Base-by-base conservation (phyloP, 176 grass and related monocot genomes). In the Tillandsia fasciculata region DNA sequence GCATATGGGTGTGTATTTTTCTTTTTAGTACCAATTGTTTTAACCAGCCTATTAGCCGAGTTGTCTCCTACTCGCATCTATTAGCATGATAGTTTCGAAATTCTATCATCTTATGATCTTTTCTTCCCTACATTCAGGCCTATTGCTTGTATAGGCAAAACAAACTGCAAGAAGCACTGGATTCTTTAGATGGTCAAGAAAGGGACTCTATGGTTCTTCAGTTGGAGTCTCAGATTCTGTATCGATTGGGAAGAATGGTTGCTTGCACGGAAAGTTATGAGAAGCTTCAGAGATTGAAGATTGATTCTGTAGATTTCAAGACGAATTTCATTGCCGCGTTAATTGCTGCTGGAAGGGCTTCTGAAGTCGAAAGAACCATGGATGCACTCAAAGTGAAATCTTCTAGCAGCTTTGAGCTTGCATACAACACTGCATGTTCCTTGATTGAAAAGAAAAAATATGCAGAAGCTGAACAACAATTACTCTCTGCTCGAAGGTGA, bases 71-170 rank as follows among this genome's bases (percentile, higher is more conserved):
- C 33, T 64, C 57, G n/a, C 52, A 26, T 26, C 48, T 59, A 23
- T 14, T 6, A 52, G 47, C 11, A 66, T 47, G 14, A 15, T 13
- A 33, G 14, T 9, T 22, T 66, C 12, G 2, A 52, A 22, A 8
- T 42, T 53, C n/a, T 49, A 26, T 13, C 76, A 57, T 77, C 4
- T 11, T 72, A 79, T 1, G 42, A 54, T 61, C 49, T 64, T 1
- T 72, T 63, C 20, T 65, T 74, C 66, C 72, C 2, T 73, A 15
- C 63, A 65, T 79, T 78, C 75, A 99, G 95, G 90, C 87, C 71
- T 94, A 94, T 77, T 99, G 90, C 80, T 87, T 83, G 73, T 94
- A 99, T n/a, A 88, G 87, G 76, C 87, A 94, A 79, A 99, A 99
- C 64, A 90, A 93, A 82, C 50, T 99, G 68, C 79, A 86, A 69